phyloP scores from a whole-genome alignment of 176 grass and related monocot species.

The Triticum aestivum region DNA sequence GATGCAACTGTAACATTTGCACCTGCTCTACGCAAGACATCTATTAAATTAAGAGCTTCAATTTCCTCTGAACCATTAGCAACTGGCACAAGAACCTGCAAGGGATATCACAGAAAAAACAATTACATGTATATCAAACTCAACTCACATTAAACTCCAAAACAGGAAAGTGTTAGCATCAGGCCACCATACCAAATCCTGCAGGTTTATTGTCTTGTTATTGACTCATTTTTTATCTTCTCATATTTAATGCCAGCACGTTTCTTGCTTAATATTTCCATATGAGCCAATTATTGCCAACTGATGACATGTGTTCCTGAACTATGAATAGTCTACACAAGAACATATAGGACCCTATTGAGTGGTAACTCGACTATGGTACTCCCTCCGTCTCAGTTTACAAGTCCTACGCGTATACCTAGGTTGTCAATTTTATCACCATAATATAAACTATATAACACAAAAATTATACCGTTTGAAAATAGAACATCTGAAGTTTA shows the following conservation, averaged over 20 bases:
- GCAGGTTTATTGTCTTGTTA: neutral
- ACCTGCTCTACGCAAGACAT: slow-evolving; percentile 74
- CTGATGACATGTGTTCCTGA: neutral
- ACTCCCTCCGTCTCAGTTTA: no score
- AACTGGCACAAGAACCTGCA: slow-evolving; percentile 90
- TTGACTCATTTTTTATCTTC: neutral
- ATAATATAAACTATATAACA: no score
- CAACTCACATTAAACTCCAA: slow-evolving; percentile 20
- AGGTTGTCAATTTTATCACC: no score
- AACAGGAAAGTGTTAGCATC: slow-evolving; percentile 3
- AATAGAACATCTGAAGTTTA: no score
- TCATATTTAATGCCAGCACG: neutral
- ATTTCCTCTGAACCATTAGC: slow-evolving; percentile 98
- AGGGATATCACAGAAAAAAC: neutral
- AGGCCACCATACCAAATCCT: neutral
- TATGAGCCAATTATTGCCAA: slow-evolving; percentile 20
- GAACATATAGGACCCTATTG: neutral
- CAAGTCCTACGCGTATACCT: no score
- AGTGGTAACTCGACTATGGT: neutral
- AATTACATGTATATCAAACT: neutral
- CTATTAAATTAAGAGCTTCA: slow-evolving; percentile 81
- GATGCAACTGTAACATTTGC: slow-evolving; percentile 80
- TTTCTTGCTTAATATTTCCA: neutral
- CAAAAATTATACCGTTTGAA: no score
- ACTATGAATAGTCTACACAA: neutral